Evolutionary conservation across 1,284 basidiomycete genomes (phyloP).

Genomic region (Moniliella sp.): DNA sequence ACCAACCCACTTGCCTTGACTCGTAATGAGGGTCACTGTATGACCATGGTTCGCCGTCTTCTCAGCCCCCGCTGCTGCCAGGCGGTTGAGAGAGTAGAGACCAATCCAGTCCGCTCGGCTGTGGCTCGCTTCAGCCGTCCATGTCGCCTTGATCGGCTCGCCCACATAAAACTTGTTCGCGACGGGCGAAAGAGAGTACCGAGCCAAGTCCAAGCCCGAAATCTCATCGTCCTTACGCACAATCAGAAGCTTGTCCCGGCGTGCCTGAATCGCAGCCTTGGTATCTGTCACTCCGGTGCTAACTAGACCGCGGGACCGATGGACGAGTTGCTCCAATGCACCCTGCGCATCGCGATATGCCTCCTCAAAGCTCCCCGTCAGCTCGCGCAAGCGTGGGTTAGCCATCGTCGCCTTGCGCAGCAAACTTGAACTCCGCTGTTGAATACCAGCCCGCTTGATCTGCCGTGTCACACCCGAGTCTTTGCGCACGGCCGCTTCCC

Average conservation of each 20-base stretch:
- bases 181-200: constrained; percentile 7
- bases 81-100: constrained; percentile 42
- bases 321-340: constrained; percentile 73
- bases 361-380: constrained; percentile 77
- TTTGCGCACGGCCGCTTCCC: constrained; percentile 58
- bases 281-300: constrained; percentile 55
- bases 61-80: constrained; percentile 4
- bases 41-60: constrained; percentile 4
- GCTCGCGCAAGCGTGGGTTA: constrained; percentile 49
- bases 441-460: constrained; percentile 54
- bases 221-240: constrained; percentile 15
- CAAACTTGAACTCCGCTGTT: constrained; percentile 47
- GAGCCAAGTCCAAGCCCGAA: constrained; percentile 9
- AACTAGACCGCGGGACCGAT: constrained; percentile 37
- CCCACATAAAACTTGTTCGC: constrained; percentile 56
- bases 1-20: constrained; percentile 73
- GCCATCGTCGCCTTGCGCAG: constrained; percentile 11
- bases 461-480: constrained; percentile 93
- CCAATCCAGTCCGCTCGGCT: constrained; percentile 94
- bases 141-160: constrained; percentile 62
- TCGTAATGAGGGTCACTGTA: constrained; percentile 60
- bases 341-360: constrained; percentile 77
- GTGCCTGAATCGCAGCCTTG: constrained; percentile 69
- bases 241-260: constrained; percentile 45
- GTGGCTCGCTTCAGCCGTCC: constrained; percentile 67